Evolutionary conservation across 345 rosid species (phyloP), one percentile per base, ranked within the genome.

Genomic region (Lepidium sativum): DNA sequence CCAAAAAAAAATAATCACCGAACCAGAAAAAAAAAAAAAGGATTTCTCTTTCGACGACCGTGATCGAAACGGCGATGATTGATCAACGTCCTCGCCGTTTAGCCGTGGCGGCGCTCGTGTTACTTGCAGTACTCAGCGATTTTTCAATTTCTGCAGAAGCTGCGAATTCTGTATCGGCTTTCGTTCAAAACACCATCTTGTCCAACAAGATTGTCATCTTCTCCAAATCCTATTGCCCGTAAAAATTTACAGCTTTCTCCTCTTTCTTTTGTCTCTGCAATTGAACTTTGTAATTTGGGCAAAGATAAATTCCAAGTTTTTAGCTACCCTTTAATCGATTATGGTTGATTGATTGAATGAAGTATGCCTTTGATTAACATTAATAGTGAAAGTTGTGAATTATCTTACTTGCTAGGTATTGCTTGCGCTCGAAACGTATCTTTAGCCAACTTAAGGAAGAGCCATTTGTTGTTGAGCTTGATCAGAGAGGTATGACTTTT

Each of bases 151-250:
- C 27, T 3, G 79, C 60, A 9, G 59, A 39, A 13, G 88, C 94
- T 29, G 72, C 83, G 60, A 81, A 74, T 71, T 91, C 97, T 49
- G 84, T 83, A 8, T 80, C 96, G 0, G 97, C 88, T 27, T 88
- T 83, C 38, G 97, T 91, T n/a, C 96, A 86, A 65, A 80, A 90
- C 78, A 58, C 77, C 45, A 86, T 91, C 74, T 83, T 79, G 80
- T 91, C 97, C 75, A 80, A 88, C 83, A 82, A 78, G 83, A 89
- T 89, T 50, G 91, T 86, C 72, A 80, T 89, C 68, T 92, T 92
- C 86, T 92, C 98, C 78, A 92, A 92, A 45, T 92, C 98, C 9
- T 92, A 89, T 70, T 92, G 98, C 84, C 97, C 98, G 97, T 92
- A 78, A 25, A 25, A 5, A 31, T 9, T 9, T 61, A 49, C 41